Evolutionary conservation across 2,329 filamentous ascomycete species (phyloP).

Genomic region (Colletotrichum filicis): DNA sequence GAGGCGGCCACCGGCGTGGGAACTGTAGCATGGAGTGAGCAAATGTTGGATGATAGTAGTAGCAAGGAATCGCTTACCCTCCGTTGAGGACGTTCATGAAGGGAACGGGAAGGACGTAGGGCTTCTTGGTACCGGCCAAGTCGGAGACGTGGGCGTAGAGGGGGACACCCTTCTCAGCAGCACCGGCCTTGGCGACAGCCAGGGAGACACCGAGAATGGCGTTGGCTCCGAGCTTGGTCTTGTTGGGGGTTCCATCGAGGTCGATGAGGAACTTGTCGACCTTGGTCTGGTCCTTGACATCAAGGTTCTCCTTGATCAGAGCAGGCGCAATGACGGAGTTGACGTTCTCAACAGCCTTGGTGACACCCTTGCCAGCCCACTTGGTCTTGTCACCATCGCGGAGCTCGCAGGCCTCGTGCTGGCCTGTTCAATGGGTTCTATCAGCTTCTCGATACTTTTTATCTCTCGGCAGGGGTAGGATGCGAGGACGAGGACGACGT

Average conservation of each 20-base stretch:
- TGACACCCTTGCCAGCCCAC: conserved; percentile 89
- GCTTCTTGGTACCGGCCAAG: conserved; percentile 90
- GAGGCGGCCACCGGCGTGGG: conserved; percentile 95
- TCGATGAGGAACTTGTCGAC: conserved; percentile 87
- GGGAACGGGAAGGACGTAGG: conserved; percentile 88
- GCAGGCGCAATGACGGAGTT: conserved; percentile 84
- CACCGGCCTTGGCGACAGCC: conserved; percentile 88
- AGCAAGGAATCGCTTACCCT: conserved; percentile 51
- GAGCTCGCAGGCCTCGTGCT: conserved; percentile 92
- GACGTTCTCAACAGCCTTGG: conserved; percentile 88
- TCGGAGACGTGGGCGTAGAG: conserved; percentile 91
- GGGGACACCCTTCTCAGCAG: conserved; percentile 87
- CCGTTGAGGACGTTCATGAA: conserved; percentile 97
- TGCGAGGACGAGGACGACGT: conserved; percentile 49
- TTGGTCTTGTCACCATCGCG: conserved; percentile 89
- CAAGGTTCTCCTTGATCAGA: conserved; percentile 83
- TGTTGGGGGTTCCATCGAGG: conserved; percentile 87
- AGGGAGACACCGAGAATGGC: conserved; percentile 87
- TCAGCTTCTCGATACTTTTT: conserved; percentile 42
- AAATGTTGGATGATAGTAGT: background rate
- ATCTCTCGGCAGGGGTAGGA: conserved; percentile 21
- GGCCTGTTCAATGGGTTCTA: conserved; percentile 63
- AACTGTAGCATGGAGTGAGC: conserved; percentile 58
- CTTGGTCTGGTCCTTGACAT: conserved; percentile 88
- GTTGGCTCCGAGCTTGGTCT: conserved; percentile 89